A percentile compares a stretch with the other conserved stretches of the same genome.
These are phyloP conservation scores for Trichoderma lentiforme DNA, from an alignment of 2,329 filamentous ascomycete genomes.

Conservation along the genomic window DNA sequence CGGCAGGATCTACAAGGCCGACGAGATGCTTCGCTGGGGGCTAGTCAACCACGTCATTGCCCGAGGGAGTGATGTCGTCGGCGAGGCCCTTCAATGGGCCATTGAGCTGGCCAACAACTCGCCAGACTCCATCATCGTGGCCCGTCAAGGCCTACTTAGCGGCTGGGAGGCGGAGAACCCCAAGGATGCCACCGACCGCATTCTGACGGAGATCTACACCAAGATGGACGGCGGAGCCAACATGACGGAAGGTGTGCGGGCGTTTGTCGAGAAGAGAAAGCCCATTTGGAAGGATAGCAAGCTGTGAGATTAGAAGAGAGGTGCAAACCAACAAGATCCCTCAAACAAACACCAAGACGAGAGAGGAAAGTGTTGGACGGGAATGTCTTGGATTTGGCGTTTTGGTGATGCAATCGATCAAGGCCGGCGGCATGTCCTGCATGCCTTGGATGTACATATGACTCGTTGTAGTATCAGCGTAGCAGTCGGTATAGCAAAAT, in stretches of 20 bases:
- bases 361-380: background rate
- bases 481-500: background rate
- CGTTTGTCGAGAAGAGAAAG: slow-evolving; percentile 73
- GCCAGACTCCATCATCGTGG: slow-evolving; percentile 74
- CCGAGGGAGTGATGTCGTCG: slow-evolving; percentile 45
- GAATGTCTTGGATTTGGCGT: slow-evolving; percentile 1
- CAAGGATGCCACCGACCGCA: slow-evolving; percentile 56
- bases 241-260: slow-evolving; percentile 68
- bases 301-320: slow-evolving; percentile 37
- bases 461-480: background rate
- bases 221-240: slow-evolving; percentile 65
- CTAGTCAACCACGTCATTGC: slow-evolving; percentile 64
- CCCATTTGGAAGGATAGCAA: slow-evolving; percentile 65
- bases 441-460: slow-evolving; percentile 6
- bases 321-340: background rate
- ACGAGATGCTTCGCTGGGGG: slow-evolving; percentile 62
- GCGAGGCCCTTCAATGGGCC: slow-evolving; percentile 60
- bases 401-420: slow-evolving; percentile 3
- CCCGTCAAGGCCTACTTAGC: slow-evolving; percentile 64
- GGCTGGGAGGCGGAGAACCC: slow-evolving; percentile 70
- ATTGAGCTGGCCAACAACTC: slow-evolving; percentile 61
- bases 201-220: slow-evolving; percentile 57
- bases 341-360: background rate
- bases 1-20: slow-evolving; percentile 57
- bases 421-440: background rate